Base-by-base conservation (phyloP, 2,329 filamentous ascomycete species). In the Tolypocladium endophyticum region DNA sequence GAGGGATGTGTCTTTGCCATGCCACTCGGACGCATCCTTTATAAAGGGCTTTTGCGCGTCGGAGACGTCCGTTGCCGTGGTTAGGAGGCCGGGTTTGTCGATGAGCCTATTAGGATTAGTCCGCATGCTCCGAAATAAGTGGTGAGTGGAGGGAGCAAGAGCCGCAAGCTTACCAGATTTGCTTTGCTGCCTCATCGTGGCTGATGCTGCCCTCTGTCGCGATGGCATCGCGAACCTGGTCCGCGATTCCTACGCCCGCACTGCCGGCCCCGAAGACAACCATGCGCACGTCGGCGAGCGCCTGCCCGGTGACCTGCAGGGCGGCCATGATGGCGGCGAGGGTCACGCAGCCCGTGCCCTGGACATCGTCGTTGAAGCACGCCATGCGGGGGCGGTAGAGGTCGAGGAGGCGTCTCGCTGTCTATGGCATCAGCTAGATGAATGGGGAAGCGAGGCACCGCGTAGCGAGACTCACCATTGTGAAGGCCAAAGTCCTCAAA, bases 291-390 rank as follows among this genome's bases (percentile, higher is more conserved):
- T 95, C 89, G 11, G 77, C 74, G 47, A 95, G 76, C 58, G 87
- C 83, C 58, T 87, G 75, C 3, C 84, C 79, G 61, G 80, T 85
- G 9, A 93, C 85, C 61, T 89, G 84, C 9, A 92, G 76, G 0
- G 84, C 91, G 0, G 90, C 85, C 77, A 90, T 85, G 63, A 96
- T 87, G 1, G 88, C 91, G 0, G 91, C 91, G 0, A 96, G 80
- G 0, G 92, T 93, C 1, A 96, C 90, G 61, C 89, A 93, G 0
- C 91, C 92, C 0, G 92, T 96, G 1, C 91, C 92, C 71, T 96
- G 91, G 0, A 96, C 86, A 70, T 96, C 91, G 61, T 96, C 92
- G 67, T 96, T 96, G 79, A 96, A 96, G 71, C 90, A 95, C 0
- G 91, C 81, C 9, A 93, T 87, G 56, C 88, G 69, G 0, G 86